Conservation (phyloP, 306 rosid genomes). For the Prunus dulcis region DNA sequence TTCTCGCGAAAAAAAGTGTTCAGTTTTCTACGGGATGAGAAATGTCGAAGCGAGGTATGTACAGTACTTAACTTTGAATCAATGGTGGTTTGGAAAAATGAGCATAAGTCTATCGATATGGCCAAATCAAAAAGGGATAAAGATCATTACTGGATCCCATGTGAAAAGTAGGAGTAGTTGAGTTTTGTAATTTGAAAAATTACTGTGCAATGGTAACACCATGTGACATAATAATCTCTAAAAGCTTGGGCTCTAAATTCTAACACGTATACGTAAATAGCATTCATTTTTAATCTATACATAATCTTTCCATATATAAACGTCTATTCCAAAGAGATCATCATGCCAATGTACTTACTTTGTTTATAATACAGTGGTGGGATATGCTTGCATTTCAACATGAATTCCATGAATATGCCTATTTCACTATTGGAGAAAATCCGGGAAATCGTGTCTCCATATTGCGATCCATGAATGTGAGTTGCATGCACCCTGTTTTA, state of each 20-base stretch:
- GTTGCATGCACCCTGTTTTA: background rate
- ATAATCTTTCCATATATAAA: background rate
- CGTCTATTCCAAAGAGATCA: background rate
- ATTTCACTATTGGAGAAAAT: background rate
- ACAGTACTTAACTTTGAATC: background rate
- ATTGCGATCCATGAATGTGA: background rate
- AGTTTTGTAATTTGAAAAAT: background rate
- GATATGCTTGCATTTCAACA: background rate
- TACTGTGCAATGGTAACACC: background rate
- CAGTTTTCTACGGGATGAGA: conserved; percentile 39
- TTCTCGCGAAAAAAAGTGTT: conserved; percentile 35
- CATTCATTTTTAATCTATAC: too few relatives aligned
- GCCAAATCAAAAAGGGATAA: background rate
- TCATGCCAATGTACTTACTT: background rate
- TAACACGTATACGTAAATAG: too few relatives aligned
- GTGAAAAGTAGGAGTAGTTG: background rate
- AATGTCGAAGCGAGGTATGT: conserved; percentile 41
- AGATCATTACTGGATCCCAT: background rate
- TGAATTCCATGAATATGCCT: background rate
- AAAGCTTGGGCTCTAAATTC: too few relatives aligned
- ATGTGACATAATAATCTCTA: background rate
- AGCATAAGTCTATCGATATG: too few relatives aligned
- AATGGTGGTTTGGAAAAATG: background rate
- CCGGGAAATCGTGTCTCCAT: background rate
- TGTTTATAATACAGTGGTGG: background rate